Evolutionary conservation across 371 early-diverging fungal species (phyloP), one percentile per base, ranked within the genome.

Genomic region (Circinella umbellata): DNA sequence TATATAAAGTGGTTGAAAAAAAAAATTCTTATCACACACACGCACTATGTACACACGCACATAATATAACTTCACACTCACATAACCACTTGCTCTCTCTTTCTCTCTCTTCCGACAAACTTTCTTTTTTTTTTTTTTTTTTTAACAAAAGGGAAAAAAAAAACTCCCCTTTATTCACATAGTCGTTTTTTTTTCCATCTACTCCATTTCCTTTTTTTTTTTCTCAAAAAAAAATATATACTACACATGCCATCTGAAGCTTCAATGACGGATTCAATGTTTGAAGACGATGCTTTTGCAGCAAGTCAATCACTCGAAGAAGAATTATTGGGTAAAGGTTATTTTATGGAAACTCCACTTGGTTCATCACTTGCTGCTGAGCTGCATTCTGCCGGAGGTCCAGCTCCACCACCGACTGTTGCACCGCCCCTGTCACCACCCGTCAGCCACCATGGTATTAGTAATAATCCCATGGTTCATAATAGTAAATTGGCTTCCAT

Each of bases 341-440:
- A 83, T 53, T 75, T 66, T 66, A 71, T 69, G 71, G 73, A 72
- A 35, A 75, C 76, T 35, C 83, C 79, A 36, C 61, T 83, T 48
- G 81, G 81, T 9, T 81, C 84, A 38, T 83, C 84, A 55, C 67
- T 83, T 38, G 84, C 84, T 20, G 84, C 84, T n/a, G 84, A 83
- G 69, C 73, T 83, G 11, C 78, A 83, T 64, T 83, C 84, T 8
- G 84, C 84, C 39, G 76, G 76, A n/a, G 64, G 67, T 54, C 65
- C 75, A 5, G 68, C 73, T 54, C 73, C 72, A 48, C 66, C 67
- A 47, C 63, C 66, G 17, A 51, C 51, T 4, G 51, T 51, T 51
- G 51, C 51, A 51, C 51, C 51, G 27, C 69, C 66, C 27, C 54
- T 69, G 36, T 69, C 74, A 8, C 72, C 73, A 37, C 73, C 71